Conservation (phyloP, 805 yeast species). For the Cyberlindnera veronae region DNA sequence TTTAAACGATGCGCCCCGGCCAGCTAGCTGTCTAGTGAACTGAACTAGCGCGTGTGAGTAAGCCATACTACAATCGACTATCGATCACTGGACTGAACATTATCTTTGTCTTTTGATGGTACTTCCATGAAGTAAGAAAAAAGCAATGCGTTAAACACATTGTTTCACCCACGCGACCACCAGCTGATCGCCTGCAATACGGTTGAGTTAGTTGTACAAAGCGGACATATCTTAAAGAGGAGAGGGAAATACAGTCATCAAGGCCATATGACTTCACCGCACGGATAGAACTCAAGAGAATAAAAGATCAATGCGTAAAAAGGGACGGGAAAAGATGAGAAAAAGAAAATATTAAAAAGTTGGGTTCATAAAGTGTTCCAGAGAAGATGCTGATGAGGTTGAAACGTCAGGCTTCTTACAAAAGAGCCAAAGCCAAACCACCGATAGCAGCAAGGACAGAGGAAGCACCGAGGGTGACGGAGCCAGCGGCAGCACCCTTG, state of each 20-base stretch:
- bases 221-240: background rate
- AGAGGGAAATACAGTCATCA: background rate
- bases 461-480: slow-evolving; percentile 42
- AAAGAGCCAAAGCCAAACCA: slow-evolving; percentile 38
- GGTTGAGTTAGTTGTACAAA: no score
- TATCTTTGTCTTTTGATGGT: no score
- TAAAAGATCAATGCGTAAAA: slow-evolving; percentile 6
- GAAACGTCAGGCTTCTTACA: slow-evolving; percentile 33
- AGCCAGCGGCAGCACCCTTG: slow-evolving; percentile 37
- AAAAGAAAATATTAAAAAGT: slow-evolving; percentile 1
- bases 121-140: no score
- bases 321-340: background rate
- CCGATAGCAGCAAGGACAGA: slow-evolving; percentile 48
- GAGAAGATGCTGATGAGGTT: background rate
- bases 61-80: no score
- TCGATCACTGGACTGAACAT: no score
- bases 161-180: no score
- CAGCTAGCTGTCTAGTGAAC: no score
- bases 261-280: background rate
- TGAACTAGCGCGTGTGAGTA: no score
- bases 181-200: no score
- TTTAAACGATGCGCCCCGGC: no score
- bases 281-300: slow-evolving; percentile 4
- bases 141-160: no score
- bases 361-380: slow-evolving; percentile 1